Evolutionary conservation across 2,329 filamentous ascomycete species (phyloP).

Genomic region (Xylaria arbuscula): DNA sequence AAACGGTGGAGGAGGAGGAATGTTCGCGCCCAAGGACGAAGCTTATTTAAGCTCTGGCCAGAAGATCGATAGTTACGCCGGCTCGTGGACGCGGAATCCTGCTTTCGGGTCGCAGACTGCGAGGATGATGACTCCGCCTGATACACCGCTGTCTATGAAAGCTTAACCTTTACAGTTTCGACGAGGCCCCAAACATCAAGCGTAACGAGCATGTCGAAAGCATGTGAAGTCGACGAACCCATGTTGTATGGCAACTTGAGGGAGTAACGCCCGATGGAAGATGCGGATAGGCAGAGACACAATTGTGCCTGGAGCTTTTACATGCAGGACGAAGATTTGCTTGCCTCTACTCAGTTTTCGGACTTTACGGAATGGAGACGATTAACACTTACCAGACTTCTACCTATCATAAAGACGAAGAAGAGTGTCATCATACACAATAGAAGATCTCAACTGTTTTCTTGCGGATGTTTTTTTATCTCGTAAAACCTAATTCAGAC

Average conservation of each 20-base stretch:
- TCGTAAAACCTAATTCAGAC: neutral
- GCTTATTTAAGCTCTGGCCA: neutral
- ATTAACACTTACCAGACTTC: neutral
- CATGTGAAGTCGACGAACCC: neutral
- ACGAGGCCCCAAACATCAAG: neutral
- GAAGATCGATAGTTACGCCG: neutral
- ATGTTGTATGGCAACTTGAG: neutral
- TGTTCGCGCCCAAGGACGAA: neutral
- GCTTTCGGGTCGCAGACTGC: neutral
- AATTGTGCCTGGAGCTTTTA: neutral
- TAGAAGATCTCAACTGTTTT: neutral
- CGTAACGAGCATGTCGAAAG: neutral
- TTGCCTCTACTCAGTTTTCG: neutral
- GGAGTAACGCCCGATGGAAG: neutral
- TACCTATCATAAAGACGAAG: neutral
- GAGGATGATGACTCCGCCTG: conserved; percentile 23
- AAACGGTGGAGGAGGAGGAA: neutral
- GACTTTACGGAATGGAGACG: neutral
- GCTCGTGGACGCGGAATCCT: neutral
- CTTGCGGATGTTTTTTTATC: neutral
- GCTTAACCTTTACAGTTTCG: neutral
- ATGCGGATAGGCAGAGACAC: neutral
- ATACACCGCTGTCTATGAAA: conserved; percentile 22
- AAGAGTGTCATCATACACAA: neutral
- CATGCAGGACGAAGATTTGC: neutral